These are phyloP conservation scores for Pseudocercospora ulei DNA, from an alignment of 2,329 filamentous ascomycete species.

Conservation along the genomic window DNA sequence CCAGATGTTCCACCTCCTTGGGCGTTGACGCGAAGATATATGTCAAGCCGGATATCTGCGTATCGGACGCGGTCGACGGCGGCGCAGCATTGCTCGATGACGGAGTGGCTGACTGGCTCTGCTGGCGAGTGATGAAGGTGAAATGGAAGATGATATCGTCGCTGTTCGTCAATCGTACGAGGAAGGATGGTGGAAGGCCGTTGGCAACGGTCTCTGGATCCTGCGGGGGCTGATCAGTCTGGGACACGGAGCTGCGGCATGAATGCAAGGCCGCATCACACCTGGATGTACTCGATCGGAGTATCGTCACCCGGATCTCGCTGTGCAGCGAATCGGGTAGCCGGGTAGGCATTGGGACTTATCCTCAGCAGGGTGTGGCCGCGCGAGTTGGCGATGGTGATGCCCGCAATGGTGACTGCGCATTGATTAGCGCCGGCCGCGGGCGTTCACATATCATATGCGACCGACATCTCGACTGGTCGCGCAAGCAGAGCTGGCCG, in stretches of 20 bases:
- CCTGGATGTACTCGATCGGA: slow-evolving; percentile 86
- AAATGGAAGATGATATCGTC: slow-evolving; percentile 92
- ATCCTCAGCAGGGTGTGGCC: slow-evolving; percentile 68
- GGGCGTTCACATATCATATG: slow-evolving; percentile 14
- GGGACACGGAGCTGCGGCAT: background rate
- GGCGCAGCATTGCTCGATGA: slow-evolving; percentile 16
- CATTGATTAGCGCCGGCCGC: slow-evolving; percentile 7
- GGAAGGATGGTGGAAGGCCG: slow-evolving; percentile 55
- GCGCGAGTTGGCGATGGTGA: slow-evolving; percentile 69
- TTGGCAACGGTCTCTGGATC: slow-evolving; percentile 56
- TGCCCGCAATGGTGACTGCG: slow-evolving; percentile 74
- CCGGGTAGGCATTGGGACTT: slow-evolving; percentile 77
- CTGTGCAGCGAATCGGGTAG: slow-evolving; percentile 63
- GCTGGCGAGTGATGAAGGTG: slow-evolving; percentile 65
- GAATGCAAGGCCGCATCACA: slow-evolving; percentile 39
- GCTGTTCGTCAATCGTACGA: slow-evolving; percentile 78
- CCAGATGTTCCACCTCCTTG: slow-evolving; percentile 82
- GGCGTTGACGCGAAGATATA: slow-evolving; percentile 80
- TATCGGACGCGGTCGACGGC: slow-evolving; percentile 50
- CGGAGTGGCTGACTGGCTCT: slow-evolving; percentile 35
- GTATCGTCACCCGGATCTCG: slow-evolving; percentile 62
- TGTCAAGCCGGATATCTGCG: slow-evolving; percentile 75
- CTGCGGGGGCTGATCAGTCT: slow-evolving; percentile 40
- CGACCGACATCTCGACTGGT: slow-evolving; percentile 77
- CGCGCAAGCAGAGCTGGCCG: slow-evolving; percentile 68